Evolutionary conservation across 2,329 filamentous ascomycete genomes (phyloP).

Genomic region (Monosporascus sp.): DNA sequence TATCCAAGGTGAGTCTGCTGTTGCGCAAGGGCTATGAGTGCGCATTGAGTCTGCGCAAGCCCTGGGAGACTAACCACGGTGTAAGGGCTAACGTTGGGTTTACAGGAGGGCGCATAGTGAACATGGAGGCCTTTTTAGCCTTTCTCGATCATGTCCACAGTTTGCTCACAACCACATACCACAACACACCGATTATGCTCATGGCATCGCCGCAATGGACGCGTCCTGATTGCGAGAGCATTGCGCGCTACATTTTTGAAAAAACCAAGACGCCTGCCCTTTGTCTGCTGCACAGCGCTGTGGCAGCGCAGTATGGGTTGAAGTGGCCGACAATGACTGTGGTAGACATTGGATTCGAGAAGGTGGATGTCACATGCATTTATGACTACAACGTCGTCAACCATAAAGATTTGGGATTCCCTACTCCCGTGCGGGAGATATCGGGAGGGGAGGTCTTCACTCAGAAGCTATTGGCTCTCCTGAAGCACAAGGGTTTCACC

Average conservation of each 20-base stretch:
- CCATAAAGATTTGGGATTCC: conserved; percentile 59
- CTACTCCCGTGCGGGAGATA: conserved; percentile 33
- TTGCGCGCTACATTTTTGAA: conserved; percentile 94
- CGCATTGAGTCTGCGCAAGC: too few species aligned
- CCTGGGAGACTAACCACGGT: too few species aligned
- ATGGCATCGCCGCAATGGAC: conserved; percentile 90
- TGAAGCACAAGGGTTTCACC: conserved; percentile 55
- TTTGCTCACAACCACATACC: conserved; percentile 82
- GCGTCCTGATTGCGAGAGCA: conserved; percentile 75
- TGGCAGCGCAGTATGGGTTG: conserved; percentile 82
- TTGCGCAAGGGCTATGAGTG: not conserved
- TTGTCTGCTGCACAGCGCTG: conserved; percentile 80
- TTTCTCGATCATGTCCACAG: conserved; percentile 90
- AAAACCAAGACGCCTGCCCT: conserved; percentile 93
- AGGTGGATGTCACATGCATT: conserved; percentile 88
- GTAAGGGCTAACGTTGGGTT: conserved; percentile 5
- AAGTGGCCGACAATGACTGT: conserved; percentile 73
- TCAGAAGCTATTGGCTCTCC: conserved; percentile 60
- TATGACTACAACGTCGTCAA: conserved; percentile 72
- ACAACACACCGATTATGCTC: conserved; percentile 92
- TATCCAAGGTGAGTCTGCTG: conserved; percentile 48
- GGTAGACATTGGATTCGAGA: conserved; percentile 85
- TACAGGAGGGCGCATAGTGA: conserved; percentile 68
- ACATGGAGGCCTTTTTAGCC: conserved; percentile 92
- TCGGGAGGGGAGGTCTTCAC: conserved; percentile 91